Base-by-base conservation (phyloP, 176 grass and related monocot genomes). In the Ensete ventricosum region DNA sequence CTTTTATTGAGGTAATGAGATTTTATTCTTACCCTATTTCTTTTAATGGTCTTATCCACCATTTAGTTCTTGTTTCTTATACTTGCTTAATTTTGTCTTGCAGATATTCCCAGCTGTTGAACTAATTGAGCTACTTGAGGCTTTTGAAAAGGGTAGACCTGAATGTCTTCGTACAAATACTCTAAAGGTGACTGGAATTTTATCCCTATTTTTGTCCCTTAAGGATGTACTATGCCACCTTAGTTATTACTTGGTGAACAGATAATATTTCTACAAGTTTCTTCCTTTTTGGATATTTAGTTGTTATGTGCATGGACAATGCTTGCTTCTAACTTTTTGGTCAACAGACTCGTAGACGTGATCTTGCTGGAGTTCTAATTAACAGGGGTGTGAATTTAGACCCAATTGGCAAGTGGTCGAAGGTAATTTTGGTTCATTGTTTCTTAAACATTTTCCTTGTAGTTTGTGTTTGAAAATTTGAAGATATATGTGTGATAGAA, bases 361-460 rank as follows among this genome's bases (percentile, higher is more conserved):
- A 99, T 89, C 90, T 99, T 75, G 96, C 91, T 58, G 96, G 88
- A 77, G 88, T 92, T 87, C 87, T 99, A 86, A 89, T 99, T 74
- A 90, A 92, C 74, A 92, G 96, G 87, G 96, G 95, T 57, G 92
- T 99, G 69, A 99, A 99, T 91, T 77, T 99, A 50, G 96, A 99
- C 75, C 96, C 89, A 3, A 91, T 99, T 72, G 96, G 96, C 2
- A 99, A 94, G 75, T 99, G 96, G 91, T 99, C 96, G 86, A 94
- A 99, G 96, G 96, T 99, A 84, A 54, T 52, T 1, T 79, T 78
- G 0, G 62, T 77, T 51, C 14, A 14, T 17, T 54, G 55, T 66
- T 71, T 69, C 29, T 59, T 20, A 76, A 25, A 67, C 69, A 27
- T 7, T 3, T 19, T 55, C 14, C 21, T 50, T 26, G 1, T 5